Conservation (phyloP, 2,329 filamentous ascomycete species). For the Incumbomyces lentus region DNA sequence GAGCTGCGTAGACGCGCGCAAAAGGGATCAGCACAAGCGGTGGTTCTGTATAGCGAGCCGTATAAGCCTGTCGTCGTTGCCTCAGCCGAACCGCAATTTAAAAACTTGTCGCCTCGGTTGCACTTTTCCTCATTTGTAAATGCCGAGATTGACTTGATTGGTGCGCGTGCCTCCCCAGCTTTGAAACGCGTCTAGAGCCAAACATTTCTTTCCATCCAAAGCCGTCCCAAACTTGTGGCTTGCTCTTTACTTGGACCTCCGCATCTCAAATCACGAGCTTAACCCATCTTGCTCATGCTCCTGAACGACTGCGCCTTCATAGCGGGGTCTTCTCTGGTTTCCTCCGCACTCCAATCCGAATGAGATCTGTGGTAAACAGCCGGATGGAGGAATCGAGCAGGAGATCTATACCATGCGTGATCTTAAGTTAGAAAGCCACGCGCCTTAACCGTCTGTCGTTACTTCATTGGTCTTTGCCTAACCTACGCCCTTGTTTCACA, state of each 20-base stretch:
- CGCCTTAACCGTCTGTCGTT: background rate
- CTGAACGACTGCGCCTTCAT: background rate
- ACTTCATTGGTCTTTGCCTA: background rate
- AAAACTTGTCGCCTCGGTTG: too few relatives aligned
- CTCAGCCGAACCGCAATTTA: background rate
- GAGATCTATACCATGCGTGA: too few relatives aligned
- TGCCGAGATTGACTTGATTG: background rate
- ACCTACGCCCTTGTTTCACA: slow-evolving; percentile 5
- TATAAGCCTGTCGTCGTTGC: too few relatives aligned
- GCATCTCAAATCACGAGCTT: background rate
- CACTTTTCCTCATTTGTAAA: background rate
- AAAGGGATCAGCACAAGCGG: background rate
- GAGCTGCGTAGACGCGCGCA: slow-evolving; percentile 3
- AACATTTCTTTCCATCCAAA: background rate
- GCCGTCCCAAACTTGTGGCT: slow-evolving; percentile 6
- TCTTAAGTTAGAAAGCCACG: background rate
- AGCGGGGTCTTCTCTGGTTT: background rate
- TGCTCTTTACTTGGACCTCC: background rate
- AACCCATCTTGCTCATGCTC: background rate
- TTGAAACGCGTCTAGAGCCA: slow-evolving; percentile 2
- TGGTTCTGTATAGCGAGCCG: too few relatives aligned
- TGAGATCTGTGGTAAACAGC: background rate
- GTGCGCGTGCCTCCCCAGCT: background rate
- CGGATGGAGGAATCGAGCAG: background rate
- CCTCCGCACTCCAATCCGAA: background rate